A percentile compares a stretch with the other conserved stretches of the same genome.
Conservation (phyloP, 352 stramenopile genomes). For the Pythium oligandrum region DNA sequence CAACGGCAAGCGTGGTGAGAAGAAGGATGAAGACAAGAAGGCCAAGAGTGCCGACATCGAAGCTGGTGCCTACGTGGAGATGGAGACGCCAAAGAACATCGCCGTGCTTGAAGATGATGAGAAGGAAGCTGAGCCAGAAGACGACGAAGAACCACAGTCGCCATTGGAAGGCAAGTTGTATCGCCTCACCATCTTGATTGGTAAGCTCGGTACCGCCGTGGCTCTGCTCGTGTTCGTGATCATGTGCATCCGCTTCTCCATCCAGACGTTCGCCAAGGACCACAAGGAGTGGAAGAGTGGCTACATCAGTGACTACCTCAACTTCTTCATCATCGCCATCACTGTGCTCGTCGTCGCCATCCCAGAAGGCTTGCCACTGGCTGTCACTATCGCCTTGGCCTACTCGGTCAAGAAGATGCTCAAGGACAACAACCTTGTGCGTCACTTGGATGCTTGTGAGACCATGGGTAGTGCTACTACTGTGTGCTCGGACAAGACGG, state of each 20-base stretch:
- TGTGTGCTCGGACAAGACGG: slow-evolving; percentile 94
- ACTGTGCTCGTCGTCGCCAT: slow-evolving; percentile 63
- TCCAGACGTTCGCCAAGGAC: slow-evolving; percentile 33
- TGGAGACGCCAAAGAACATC: neutral
- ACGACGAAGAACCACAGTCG: neutral
- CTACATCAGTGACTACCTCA: slow-evolving; percentile 26
- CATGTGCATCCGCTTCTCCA: slow-evolving; percentile 21
- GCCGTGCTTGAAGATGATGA: neutral
- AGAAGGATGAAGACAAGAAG: neutral
- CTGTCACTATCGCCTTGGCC: slow-evolving; percentile 77
- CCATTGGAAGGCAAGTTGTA: neutral
- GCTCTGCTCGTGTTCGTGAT: slow-evolving; percentile 43
- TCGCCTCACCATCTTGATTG: slow-evolving; percentile 39
- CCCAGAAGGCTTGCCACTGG: slow-evolving; percentile 76
- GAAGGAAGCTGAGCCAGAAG: neutral
- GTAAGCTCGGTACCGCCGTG: slow-evolving; percentile 28
- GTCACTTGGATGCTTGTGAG: slow-evolving; percentile 89
- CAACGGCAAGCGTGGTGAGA: neutral
- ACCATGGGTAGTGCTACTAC: slow-evolving; percentile 93
- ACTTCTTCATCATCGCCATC: slow-evolving; percentile 76
- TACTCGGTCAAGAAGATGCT: slow-evolving; percentile 91
- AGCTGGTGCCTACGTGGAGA: neutral
- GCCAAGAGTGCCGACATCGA: neutral
- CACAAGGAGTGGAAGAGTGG: slow-evolving; percentile 14
- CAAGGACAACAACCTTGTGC: slow-evolving; percentile 91